These are phyloP conservation scores for Yarrowia bubula DNA, from an alignment of 805 yeast genomes.

Conservation along the genomic window DNA sequence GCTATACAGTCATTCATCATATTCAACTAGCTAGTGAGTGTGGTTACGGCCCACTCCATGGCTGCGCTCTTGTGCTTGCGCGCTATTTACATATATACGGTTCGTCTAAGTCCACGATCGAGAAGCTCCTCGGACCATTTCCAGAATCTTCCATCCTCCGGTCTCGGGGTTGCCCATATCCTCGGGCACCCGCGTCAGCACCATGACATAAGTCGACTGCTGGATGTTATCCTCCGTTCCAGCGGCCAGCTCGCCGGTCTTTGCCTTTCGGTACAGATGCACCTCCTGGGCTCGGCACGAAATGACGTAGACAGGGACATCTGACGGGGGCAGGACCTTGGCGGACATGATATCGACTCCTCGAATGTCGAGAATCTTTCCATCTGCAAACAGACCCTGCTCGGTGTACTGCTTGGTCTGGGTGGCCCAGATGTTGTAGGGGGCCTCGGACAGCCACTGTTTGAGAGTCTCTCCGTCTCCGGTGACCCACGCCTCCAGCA, in stretches of 20 bases:
- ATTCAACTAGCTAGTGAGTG: not conserved
- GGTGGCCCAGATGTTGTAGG: conserved; percentile 90
- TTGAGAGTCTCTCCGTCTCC: conserved; percentile 84
- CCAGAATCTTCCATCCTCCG: conserved; percentile 95
- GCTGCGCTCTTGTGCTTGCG: not conserved
- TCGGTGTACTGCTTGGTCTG: conserved; percentile 89
- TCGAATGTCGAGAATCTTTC: conserved; percentile 87
- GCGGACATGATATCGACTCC: conserved; percentile 91
- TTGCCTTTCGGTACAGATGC: conserved; percentile 79
- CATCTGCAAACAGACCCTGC: conserved; percentile 88
- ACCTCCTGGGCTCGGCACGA: conserved; percentile 97
- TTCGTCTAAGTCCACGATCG: conserved; percentile 61
- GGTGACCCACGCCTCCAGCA: conserved; percentile 88
- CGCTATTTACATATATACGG: conserved; percentile 24
- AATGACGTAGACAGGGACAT: conserved; percentile 87
- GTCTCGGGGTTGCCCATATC: conserved; percentile 86
- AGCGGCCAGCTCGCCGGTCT: conserved; percentile 92
- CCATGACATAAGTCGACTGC: conserved; percentile 94
- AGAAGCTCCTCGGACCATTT: conserved; percentile 90
- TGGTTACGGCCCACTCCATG: not conserved
- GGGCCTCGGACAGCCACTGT: conserved; percentile 95
- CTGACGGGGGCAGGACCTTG: conserved; percentile 83
- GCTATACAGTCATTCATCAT: no score
- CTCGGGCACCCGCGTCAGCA: conserved; percentile 87
- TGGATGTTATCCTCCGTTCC: conserved; percentile 93